Percentiles rank a stretch among this genome's conserved stretches.
phyloP scores from a whole-genome alignment of 352 stramenopile genomes.

The Paralagenidium karlingii region DNA sequence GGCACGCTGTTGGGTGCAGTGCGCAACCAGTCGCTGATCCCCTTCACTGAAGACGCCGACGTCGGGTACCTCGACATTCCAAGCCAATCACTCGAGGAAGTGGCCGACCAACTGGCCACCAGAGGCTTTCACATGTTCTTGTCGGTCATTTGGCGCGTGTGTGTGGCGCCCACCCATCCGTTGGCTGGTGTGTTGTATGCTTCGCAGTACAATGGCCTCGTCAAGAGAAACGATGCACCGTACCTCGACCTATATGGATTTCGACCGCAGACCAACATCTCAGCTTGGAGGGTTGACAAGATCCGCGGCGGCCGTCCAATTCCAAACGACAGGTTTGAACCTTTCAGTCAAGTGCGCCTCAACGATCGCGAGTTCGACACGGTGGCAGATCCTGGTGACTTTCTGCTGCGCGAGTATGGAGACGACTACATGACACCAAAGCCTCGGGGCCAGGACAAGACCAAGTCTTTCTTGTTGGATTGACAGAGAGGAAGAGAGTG shows the following conservation, averaged over 20 bases:
- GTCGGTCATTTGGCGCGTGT: slow-evolving; percentile 11
- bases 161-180: slow-evolving; percentile 16
- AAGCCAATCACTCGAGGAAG: slow-evolving; percentile 2
- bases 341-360: slow-evolving; percentile 5
- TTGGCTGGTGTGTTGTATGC: slow-evolving; percentile 15
- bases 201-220: not conserved
- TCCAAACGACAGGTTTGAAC: slow-evolving; percentile 7
- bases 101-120: slow-evolving; percentile 2
- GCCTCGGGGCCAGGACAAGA: no score
- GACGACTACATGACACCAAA: slow-evolving; percentile 5
- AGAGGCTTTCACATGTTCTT: slow-evolving; percentile 10
- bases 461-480: no score
- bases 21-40: slow-evolving; percentile 6
- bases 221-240: slow-evolving; percentile 7
- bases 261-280: slow-evolving; percentile 4
- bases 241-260: slow-evolving; percentile 22
- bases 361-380: slow-evolving; percentile 13
- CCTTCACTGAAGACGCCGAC: slow-evolving; percentile 11
- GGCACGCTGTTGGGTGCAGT: slow-evolving; percentile 9
- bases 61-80: slow-evolving; percentile 3
- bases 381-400: slow-evolving; percentile 10
- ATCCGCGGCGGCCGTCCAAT: slow-evolving; percentile 5
- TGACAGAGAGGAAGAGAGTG: no score
- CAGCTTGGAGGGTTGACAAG: slow-evolving; percentile 9
- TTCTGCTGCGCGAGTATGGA: slow-evolving; percentile 9